Evolutionary conservation across 805 yeast genomes (phyloP).

Genomic region (Ogataea haglerorum): DNA sequence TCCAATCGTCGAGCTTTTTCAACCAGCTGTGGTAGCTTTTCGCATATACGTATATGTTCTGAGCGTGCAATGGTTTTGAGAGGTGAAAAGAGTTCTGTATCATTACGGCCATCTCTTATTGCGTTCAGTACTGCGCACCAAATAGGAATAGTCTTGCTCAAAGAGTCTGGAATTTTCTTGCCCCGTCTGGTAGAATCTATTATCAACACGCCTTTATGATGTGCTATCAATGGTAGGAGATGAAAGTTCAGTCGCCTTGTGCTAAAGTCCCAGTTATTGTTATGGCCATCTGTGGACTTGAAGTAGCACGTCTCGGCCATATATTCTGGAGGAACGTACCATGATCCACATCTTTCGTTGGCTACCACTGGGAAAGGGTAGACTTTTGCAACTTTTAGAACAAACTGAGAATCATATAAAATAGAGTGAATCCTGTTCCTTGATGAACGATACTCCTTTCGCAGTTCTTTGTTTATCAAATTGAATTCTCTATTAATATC

Average conservation of each 20-base stretch:
- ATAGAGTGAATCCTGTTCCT: slow-evolving; percentile 72
- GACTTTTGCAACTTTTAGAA: slow-evolving; percentile 37
- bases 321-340: slow-evolving; percentile 62
- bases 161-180: slow-evolving; percentile 79
- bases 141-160: slow-evolving; percentile 83
- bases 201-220: slow-evolving; percentile 48
- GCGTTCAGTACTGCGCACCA: slow-evolving; percentile 44
- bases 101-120: slow-evolving; percentile 1
- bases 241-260: slow-evolving; percentile 72
- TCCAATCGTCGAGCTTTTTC: slow-evolving; percentile 32
- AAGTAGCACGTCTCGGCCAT: slow-evolving; percentile 59
- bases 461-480: slow-evolving; percentile 37
- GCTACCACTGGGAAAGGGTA: slow-evolving; percentile 50
- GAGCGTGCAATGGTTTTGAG: slow-evolving; percentile 50
- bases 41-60: slow-evolving; percentile 51
- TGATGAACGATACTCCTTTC: slow-evolving; percentile 48
- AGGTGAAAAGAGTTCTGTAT: slow-evolving; percentile 42
- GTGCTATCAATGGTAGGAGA: slow-evolving; percentile 46
- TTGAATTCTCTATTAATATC: slow-evolving; percentile 17
- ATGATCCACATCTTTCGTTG: slow-evolving; percentile 82
- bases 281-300: slow-evolving; percentile 91
- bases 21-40: slow-evolving; percentile 47
- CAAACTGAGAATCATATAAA: slow-evolving; percentile 53
- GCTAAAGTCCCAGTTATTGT: slow-evolving; percentile 75
- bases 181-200: slow-evolving; percentile 88